Percentiles rank a stretch among this genome's conserved stretches.
These are phyloP conservation scores for Erysimum pusillum DNA, from an alignment of 441 rosid genomes.

Conservation along the genomic window DNA sequence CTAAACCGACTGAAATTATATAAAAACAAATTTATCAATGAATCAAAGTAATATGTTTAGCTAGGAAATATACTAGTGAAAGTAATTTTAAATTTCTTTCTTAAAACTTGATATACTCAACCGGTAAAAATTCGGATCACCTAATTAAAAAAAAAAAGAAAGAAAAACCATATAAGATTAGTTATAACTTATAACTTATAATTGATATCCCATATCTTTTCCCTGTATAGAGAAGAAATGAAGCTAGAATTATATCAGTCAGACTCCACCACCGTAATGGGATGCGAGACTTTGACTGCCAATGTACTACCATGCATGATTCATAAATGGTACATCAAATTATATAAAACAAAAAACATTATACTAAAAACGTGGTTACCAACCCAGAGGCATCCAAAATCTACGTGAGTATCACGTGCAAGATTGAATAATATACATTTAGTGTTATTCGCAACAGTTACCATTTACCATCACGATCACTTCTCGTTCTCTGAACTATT, in stretches of 20 bases:
- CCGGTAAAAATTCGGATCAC: too few relatives aligned
- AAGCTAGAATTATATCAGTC: neutral
- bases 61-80: too few relatives aligned
- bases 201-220: too few relatives aligned
- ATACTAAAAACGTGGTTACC: neutral
- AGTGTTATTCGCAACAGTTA: neutral
- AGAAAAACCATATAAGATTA: too few relatives aligned
- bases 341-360: neutral
- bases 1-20: too few relatives aligned
- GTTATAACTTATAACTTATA: too few relatives aligned
- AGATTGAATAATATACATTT: neutral
- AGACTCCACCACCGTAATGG: constrained; percentile 1
- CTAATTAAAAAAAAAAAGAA: too few relatives aligned
- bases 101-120: too few relatives aligned
- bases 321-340: neutral
- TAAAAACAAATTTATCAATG: too few relatives aligned
- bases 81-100: too few relatives aligned
- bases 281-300: neutral
- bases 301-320: too few relatives aligned
- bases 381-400: neutral
- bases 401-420: neutral
- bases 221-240: neutral
- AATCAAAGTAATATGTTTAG: too few relatives aligned
- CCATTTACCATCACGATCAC: neutral
- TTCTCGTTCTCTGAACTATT: neutral